These are phyloP conservation scores for Fraxinus xanthoxyloides DNA, from an alignment of 305 asterid species.

Conservation along the genomic window DNA sequence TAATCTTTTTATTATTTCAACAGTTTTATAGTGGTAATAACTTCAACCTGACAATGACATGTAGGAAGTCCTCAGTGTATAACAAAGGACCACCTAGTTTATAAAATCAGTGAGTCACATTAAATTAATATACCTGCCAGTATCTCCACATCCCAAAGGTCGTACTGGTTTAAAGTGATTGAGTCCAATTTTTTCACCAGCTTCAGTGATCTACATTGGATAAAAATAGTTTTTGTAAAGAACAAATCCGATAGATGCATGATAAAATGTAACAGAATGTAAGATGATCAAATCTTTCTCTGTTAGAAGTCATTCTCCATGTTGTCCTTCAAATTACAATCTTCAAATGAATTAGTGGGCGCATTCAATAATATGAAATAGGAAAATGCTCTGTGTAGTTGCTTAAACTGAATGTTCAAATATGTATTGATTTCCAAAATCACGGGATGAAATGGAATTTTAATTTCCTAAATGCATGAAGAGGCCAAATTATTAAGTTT, in stretches of 20 bases:
- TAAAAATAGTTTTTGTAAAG: conserved; percentile 8
- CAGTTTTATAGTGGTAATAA: not conserved
- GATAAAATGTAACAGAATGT: not conserved
- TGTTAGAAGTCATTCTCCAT: not conserved
- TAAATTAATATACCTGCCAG: conserved; percentile 70
- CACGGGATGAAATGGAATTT: not conserved
- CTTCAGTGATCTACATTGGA: conserved; percentile 56
- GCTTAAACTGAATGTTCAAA: not conserved
- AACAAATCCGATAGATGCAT: conserved; percentile 15
- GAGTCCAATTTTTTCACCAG: conserved; percentile 78
- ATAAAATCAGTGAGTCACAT: not conserved
- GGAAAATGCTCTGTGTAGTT: not conserved
- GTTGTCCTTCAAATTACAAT: not conserved
- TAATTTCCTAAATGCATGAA: not conserved
- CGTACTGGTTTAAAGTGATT: conserved; percentile 85
- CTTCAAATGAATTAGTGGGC: not conserved
- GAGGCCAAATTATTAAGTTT: not conserved
- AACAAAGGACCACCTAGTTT: not conserved
- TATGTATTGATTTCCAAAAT: not conserved
- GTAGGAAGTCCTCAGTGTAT: not conserved
- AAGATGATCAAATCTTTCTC: not conserved
- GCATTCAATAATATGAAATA: not conserved
- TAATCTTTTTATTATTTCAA: not conserved
- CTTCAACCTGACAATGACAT: not conserved
- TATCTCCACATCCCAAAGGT: conserved; percentile 98